Conservation (phyloP, 441 rosid species). For the Isatis lusitanica region DNA sequence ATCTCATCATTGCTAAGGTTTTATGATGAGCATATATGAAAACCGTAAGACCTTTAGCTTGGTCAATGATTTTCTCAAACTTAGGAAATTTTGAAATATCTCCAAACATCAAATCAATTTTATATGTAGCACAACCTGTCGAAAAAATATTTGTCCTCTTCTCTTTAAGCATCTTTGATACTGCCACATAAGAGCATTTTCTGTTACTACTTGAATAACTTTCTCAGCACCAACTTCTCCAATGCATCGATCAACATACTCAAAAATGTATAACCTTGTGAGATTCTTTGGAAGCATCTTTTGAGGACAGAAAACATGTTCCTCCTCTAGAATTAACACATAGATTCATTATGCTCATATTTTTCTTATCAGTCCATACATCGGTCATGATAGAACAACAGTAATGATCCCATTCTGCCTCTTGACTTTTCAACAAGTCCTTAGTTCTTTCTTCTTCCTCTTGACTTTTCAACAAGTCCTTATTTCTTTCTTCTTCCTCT, state of each 20-base stretch:
- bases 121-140: not conserved
- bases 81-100: not conserved
- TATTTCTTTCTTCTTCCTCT: not conserved
- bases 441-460: not conserved
- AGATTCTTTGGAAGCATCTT: not conserved
- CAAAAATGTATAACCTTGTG: not conserved
- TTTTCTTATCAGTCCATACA: slow-evolving; percentile 7
- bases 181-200: not conserved
- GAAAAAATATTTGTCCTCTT: not conserved
- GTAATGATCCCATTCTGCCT: not conserved
- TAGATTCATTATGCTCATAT: not conserved
- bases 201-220: not conserved
- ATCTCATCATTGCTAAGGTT: not conserved
- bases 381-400: not conserved
- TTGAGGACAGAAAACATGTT: no score
- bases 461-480: not conserved
- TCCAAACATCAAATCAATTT: not conserved
- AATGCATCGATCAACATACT: not conserved
- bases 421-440: not conserved
- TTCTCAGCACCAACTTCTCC: not conserved
- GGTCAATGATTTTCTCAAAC: not conserved
- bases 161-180: not conserved
- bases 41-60: not conserved
- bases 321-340: not conserved
- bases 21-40: slow-evolving; percentile 15